These are phyloP conservation scores for Atkinsonella texensis DNA, from an alignment of 2,329 filamentous ascomycete species.

Conservation along the genomic window DNA sequence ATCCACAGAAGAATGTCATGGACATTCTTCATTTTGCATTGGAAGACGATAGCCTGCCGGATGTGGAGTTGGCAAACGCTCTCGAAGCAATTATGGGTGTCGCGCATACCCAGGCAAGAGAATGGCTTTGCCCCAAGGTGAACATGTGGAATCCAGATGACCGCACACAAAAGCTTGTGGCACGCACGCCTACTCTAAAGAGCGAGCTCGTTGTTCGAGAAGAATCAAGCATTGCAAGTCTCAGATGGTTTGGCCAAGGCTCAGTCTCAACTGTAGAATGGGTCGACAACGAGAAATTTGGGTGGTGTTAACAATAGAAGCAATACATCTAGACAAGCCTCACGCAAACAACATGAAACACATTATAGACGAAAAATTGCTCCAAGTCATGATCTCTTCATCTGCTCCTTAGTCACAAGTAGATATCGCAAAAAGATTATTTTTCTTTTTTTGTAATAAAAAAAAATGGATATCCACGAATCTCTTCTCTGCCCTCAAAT, in stretches of 20 bases:
- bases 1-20: slow-evolving; percentile 50
- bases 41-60: slow-evolving; percentile 35
- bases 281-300: slow-evolving; percentile 67
- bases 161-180: slow-evolving; percentile 34
- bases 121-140: slow-evolving; percentile 59
- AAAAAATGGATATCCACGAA: neutral
- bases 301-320: slow-evolving; percentile 50
- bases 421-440: neutral
- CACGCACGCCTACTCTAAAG: slow-evolving; percentile 31
- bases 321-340: neutral
- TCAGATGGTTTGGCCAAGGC: slow-evolving; percentile 57
- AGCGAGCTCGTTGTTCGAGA: slow-evolving; percentile 44
- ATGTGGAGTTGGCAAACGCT: slow-evolving; percentile 34
- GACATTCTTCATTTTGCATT: slow-evolving; percentile 58
- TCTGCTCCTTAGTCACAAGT: neutral
- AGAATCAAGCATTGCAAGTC: slow-evolving; percentile 53
- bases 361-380: neutral
- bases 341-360: neutral
- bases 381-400: neutral
- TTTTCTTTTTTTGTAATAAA: too few relatives aligned
- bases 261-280: slow-evolving; percentile 48
- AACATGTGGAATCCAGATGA: slow-evolving; percentile 75
- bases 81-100: slow-evolving; percentile 52
- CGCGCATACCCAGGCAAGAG: slow-evolving; percentile 57
- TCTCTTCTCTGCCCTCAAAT: neutral